Evolutionary conservation across 2,329 filamentous ascomycete genomes (phyloP).

Genomic region (Huntiella omanensis): DNA sequence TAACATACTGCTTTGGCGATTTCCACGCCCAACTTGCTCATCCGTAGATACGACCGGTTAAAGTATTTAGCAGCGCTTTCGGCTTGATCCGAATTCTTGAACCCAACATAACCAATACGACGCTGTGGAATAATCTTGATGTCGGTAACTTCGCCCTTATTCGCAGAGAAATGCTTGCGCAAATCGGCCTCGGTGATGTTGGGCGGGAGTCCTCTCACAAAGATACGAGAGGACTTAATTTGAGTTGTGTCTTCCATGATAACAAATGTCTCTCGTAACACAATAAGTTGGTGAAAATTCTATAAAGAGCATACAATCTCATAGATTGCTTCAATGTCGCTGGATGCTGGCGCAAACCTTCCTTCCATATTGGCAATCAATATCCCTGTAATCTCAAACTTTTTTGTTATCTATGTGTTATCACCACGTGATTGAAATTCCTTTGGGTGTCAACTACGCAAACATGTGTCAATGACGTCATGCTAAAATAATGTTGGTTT

Average conservation of each 20-base stretch:
- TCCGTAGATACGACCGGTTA: constrained; percentile 84
- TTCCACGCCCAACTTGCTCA: constrained; percentile 86
- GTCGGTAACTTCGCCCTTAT: constrained; percentile 65
- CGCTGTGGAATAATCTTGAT: constrained; percentile 77
- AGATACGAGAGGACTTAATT: constrained; percentile 46
- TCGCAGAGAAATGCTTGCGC: constrained; percentile 65
- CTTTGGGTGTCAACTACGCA: background rate
- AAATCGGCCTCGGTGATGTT: constrained; percentile 71
- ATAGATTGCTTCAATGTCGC: no score
- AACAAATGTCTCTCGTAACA: background rate
- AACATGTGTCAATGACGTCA: background rate
- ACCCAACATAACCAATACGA: constrained; percentile 89
- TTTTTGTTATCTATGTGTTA: constrained; percentile 12
- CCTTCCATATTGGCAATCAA: background rate
- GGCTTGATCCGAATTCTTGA: constrained; percentile 66
- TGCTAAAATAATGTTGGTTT: no score
- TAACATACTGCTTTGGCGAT: constrained; percentile 57
- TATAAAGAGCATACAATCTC: background rate
- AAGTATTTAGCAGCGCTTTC: constrained; percentile 79
- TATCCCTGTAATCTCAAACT: constrained; percentile 2
- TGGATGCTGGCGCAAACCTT: no score
- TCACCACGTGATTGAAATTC: constrained; percentile 11
- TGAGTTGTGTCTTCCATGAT: background rate
- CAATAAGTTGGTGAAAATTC: background rate
- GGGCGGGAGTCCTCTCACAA: constrained; percentile 72